A percentile compares a stretch with the other conserved stretches of the same genome.
Evolutionary conservation across 371 early-diverging fungal species (phyloP).

Genomic region (Chytridiales sp.): DNA sequence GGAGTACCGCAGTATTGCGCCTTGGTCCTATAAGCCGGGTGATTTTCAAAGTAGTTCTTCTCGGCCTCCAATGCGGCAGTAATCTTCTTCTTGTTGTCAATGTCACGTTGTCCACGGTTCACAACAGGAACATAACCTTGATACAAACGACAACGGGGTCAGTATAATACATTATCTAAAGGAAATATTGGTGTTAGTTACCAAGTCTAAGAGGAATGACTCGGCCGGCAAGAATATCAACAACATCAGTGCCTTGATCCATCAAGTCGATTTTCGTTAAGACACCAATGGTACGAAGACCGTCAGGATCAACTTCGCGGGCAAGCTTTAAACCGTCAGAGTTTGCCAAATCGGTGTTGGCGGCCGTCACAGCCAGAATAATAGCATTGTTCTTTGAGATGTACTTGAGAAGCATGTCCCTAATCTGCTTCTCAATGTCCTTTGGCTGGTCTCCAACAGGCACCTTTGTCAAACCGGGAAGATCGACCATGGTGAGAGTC

Average conservation of each 20-base stretch:
- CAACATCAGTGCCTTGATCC: conserved; percentile 99
- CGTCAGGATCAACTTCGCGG: conserved; percentile 97
- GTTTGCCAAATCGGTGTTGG: conserved; percentile 98
- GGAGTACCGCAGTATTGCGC: conserved; percentile 98
- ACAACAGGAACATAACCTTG: conserved; percentile 91
- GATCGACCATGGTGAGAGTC: conserved; percentile 96
- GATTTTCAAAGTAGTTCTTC: conserved; percentile 88
- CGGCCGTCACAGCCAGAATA: conserved; percentile 97
- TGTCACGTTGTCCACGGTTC: conserved; percentile 96
- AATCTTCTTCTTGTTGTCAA: conserved; percentile 89
- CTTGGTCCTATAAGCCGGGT: conserved; percentile 90
- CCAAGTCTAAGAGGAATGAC: conserved; percentile 94
- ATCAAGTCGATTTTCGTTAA: conserved; percentile 99
- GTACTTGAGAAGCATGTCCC: conserved; percentile 95
- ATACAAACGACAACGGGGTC: neutral
- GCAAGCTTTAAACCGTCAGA: conserved; percentile 97
- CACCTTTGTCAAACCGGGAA: conserved; percentile 97
- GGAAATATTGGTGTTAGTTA: conserved; percentile 12
- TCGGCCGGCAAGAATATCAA: conserved; percentile 96
- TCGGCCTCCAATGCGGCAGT: conserved; percentile 84
- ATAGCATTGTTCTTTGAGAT: conserved; percentile 94
- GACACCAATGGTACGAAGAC: conserved; percentile 97
- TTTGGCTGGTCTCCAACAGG: conserved; percentile 98
- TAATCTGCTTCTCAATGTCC: conserved; percentile 96
- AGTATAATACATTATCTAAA: conserved; percentile 1